Conservation (phyloP, 306 rosid species). For the Astragalus glycyphyllos region DNA sequence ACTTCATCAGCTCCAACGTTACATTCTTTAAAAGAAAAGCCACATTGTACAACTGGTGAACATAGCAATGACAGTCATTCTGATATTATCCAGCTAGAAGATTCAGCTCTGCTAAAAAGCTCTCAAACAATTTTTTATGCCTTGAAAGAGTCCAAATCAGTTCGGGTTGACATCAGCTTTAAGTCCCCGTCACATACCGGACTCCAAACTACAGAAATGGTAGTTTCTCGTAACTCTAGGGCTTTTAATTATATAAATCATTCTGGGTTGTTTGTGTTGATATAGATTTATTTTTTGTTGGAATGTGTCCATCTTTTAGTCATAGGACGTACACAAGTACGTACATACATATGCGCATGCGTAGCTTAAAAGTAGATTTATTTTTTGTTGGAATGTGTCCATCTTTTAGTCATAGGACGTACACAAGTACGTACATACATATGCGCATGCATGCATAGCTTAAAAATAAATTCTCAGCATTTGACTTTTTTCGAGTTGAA, state of each 20-base stretch:
- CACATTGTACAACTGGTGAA: constrained; percentile 51
- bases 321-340: background rate
- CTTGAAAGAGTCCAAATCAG: constrained; percentile 65
- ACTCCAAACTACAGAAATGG: constrained; percentile 93
- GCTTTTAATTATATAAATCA: constrained; percentile 9
- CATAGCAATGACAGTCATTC: constrained; percentile 54
- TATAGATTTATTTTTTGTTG: constrained; percentile 24
- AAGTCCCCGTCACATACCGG: constrained; percentile 93
- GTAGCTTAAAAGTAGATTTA: background rate
- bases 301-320: constrained; percentile 21
- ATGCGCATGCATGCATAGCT: background rate
- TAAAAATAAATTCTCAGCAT: constrained; percentile 16
- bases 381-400: constrained; percentile 31
- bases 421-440: background rate
- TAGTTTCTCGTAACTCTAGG: constrained; percentile 42
- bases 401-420: background rate
- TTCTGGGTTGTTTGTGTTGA: background rate
- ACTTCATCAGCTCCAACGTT: constrained; percentile 60
- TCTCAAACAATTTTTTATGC: constrained; percentile 55
- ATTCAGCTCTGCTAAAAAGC: constrained; percentile 57
- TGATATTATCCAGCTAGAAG: constrained; percentile 62
- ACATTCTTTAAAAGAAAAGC: constrained; percentile 82
- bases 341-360: background rate
- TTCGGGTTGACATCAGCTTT: constrained; percentile 92
- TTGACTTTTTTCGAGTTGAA: constrained; percentile 24